phyloP scores from a whole-genome alignment of 768 basidiomycete genomes.

The Mycena venus region DNA sequence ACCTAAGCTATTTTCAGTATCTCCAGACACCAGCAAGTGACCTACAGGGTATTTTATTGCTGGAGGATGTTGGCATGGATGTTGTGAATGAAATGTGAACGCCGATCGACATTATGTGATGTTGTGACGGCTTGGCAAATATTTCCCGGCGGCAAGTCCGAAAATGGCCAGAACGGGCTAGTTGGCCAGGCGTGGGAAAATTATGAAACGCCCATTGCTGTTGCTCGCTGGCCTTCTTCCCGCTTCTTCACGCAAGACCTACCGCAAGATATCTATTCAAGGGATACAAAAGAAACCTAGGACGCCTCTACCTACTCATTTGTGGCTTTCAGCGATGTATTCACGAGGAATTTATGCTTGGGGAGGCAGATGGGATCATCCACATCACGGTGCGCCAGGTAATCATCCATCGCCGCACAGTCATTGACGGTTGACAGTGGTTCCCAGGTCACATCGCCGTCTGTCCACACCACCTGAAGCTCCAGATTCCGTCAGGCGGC shows the following conservation, averaged over 20 bases:
- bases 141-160: too few species aligned
- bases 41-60: too few species aligned
- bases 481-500: background rate
- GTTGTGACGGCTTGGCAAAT: too few species aligned
- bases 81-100: too few species aligned
- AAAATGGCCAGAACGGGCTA: background rate
- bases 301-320: background rate
- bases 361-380: background rate
- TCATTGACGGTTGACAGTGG: conserved; percentile 14
- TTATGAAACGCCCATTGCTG: background rate
- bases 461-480: conserved; percentile 25
- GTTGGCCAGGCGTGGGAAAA: conserved; percentile 17
- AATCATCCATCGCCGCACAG: too few species aligned
- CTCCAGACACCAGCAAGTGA: too few species aligned
- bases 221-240: background rate
- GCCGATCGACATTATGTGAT: too few species aligned
- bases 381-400: background rate
- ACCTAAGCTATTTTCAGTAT: too few species aligned
- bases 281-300: background rate
- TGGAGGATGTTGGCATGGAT: too few species aligned
- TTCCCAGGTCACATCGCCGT: conserved; percentile 29
- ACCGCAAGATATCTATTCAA: background rate
- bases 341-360: conserved; percentile 13
- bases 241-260: background rate
- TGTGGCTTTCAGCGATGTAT: background rate